phyloP scores from a whole-genome alignment of 164 flowering plant species.

The Brasenia schreberi region DNA sequence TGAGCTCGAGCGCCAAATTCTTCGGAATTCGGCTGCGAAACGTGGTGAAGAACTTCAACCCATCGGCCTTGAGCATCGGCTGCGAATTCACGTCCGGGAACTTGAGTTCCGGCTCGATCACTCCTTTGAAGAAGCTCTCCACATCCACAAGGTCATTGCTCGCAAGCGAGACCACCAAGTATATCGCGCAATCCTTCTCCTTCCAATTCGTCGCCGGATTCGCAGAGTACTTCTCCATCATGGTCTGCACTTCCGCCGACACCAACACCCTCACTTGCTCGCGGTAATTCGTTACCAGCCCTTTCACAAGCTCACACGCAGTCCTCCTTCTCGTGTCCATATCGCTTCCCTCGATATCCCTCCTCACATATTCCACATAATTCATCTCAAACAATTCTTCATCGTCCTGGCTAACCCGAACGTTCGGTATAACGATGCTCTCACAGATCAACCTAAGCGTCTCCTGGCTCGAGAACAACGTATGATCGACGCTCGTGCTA shows the following conservation, averaged over 20 bases:
- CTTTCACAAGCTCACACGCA: constrained; percentile 90
- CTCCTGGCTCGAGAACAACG: constrained; percentile 44
- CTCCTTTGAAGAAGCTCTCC: constrained; percentile 47
- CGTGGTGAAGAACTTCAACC: constrained; percentile 77
- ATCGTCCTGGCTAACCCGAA: constrained; percentile 77
- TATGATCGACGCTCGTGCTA: constrained; percentile 70
- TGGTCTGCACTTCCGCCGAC: constrained; percentile 43
- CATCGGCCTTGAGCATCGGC: constrained; percentile 89
- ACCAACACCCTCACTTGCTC: constrained; percentile 46
- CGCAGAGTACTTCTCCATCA: constrained; percentile 39
- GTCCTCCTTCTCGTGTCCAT: constrained; percentile 88
- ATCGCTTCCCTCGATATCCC: constrained; percentile 96
- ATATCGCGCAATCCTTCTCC: constrained; percentile 93
- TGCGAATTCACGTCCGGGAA: constrained; percentile 55
- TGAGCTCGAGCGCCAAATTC: constrained; percentile 34
- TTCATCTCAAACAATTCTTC: constrained; percentile 92
- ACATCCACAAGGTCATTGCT: constrained; percentile 78
- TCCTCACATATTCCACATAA: constrained; percentile 74
- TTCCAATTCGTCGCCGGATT: constrained; percentile 78
- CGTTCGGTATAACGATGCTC: constrained; percentile 84
- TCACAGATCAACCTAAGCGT: constrained; percentile 58
- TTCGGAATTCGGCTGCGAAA: constrained; percentile 62
- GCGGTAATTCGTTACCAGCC: constrained; percentile 60
- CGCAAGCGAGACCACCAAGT: constrained; percentile 49
- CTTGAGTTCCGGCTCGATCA: constrained; percentile 73